Percentiles rank a stretch among this genome's conserved stretches.
phyloP scores from a whole-genome alignment of 441 rosid species.

The Euphorbia corollata region DNA sequence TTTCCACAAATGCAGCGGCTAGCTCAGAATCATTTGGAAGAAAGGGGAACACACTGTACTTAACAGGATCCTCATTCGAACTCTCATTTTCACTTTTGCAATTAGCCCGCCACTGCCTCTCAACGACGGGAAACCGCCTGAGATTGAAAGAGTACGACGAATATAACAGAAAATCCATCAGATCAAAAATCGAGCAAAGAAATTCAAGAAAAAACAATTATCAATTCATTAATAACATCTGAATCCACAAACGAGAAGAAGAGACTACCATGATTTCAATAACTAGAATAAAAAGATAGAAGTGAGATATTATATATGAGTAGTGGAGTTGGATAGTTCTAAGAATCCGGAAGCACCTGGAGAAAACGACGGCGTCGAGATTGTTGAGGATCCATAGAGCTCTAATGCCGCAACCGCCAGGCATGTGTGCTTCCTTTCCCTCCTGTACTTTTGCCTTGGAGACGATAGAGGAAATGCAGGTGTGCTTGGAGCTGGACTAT shows the following conservation, averaged over 20 bases:
- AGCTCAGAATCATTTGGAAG: slow-evolving; percentile 69
- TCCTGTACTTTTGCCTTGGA: not conserved
- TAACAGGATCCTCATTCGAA: slow-evolving; percentile 30
- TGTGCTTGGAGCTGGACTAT: not conserved
- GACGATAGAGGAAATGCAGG: not conserved
- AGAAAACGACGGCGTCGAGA: slow-evolving; percentile 68
- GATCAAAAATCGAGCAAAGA: not conserved
- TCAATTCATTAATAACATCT: not conserved
- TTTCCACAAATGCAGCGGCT: slow-evolving; percentile 51
- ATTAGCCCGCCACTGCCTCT: slow-evolving; percentile 62
- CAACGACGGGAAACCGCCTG: slow-evolving; percentile 86
- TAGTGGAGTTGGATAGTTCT: not conserved
- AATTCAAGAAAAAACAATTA: not conserved
- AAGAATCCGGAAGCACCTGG: slow-evolving; percentile 41
- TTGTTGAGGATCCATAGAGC: slow-evolving; percentile 79
- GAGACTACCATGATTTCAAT: not conserved
- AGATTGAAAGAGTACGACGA: not conserved
- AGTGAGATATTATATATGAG: not conserved
- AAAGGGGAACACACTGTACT: slow-evolving; percentile 20
- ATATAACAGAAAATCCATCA: not conserved
- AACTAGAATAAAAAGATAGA: not conserved
- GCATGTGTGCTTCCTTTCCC: slow-evolving; percentile 26
- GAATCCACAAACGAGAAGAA: not conserved
- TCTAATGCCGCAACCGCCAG: slow-evolving; percentile 57
- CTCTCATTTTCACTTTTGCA: slow-evolving; percentile 40